Evolutionary conservation across 176 grass and related monocot genomes (phyloP), one percentile per base, ranked within the genome.

Genomic region (Poa pratensis): DNA sequence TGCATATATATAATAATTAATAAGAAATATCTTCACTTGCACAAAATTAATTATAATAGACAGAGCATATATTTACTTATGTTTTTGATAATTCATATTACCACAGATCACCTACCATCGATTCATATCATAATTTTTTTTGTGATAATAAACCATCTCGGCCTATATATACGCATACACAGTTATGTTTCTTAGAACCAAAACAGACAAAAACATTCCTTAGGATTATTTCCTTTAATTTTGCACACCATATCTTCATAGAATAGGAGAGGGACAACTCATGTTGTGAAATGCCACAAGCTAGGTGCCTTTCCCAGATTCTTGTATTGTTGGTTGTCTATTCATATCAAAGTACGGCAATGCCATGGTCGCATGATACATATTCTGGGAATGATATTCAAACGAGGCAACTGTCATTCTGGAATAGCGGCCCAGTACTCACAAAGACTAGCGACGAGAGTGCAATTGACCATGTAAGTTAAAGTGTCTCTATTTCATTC

Each of bases 381-480:
- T 40, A 39, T 69, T 69, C 8, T 69, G 4, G 19, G 66, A 69
- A 40, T 37, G 9, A n/a, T 11, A 12, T 40, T 19, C 32, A 69
- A 40, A 69, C 35, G 18, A 69, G 66, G 34, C 34, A 69, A 40
- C 35, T 20, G 1, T 40, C 66, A 20, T 39, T n/a, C 9, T n/a
- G 9, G 66, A 69, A 69, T 40, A 8, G 9, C 11, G 19, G 9
- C 66, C 9, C 1, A 0, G 3, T 69, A 69, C 34, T 39, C 8
- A 40, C 34, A 69, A 69, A 39, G 19, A 18, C 7, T 11, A 8
- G 3, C 34, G 18, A 27, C 9, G 59, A 20, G 34, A 69, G 35
- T 40, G 9, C 4, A 69, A n/a, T 69, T 69, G 35, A 20, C 18
- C 66, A 69, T 69, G 66, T 69, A 69, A 69, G 66, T 40, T 39